A percentile compares a stretch with the other conserved stretches of the same genome.
These are phyloP conservation scores for Porpolomopsis calyptriformis DNA, from an alignment of 768 basidiomycete genomes.

Conservation along the genomic window DNA sequence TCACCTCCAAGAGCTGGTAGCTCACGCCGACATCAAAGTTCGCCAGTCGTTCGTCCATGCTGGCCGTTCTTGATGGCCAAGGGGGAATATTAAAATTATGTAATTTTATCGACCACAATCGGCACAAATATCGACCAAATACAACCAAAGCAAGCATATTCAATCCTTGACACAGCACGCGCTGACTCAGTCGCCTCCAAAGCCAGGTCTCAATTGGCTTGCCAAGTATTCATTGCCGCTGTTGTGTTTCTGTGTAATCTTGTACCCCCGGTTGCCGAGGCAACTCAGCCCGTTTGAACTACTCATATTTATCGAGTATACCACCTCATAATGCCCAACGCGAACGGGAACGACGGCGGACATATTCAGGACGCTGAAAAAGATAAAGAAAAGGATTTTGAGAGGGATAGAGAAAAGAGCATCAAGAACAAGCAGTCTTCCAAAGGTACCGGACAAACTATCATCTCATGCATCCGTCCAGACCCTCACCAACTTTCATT, in stretches of 20 bases:
- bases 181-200: too few species aligned
- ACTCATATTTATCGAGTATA: slow-evolving; percentile 1
- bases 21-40: slow-evolving; percentile 36
- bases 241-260: too few species aligned
- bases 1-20: slow-evolving; percentile 72
- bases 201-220: too few species aligned
- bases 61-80: neutral
- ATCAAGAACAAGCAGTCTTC: slow-evolving; percentile 5
- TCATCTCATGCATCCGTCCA: neutral
- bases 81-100: neutral
- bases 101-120: too few species aligned
- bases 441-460: slow-evolving; percentile 3
- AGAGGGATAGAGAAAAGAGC: slow-evolving; percentile 7
- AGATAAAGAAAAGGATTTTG: slow-evolving; percentile 5
- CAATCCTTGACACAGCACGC: too few species aligned
- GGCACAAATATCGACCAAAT: too few species aligned
- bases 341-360: neutral
- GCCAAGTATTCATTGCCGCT: too few species aligned
- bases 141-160: too few species aligned
- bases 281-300: neutral
- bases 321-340: slow-evolving; percentile 1
- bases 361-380: slow-evolving; percentile 1
- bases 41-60: slow-evolving; percentile 19
- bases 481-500: slow-evolving; percentile 5
- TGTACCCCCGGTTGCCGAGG: too few species aligned